Percentiles rank a stretch among this genome's conserved stretches.
phyloP scores from a whole-genome alignment of 768 basidiomycete genomes.

The Pilatotrama ljubarskyi region DNA sequence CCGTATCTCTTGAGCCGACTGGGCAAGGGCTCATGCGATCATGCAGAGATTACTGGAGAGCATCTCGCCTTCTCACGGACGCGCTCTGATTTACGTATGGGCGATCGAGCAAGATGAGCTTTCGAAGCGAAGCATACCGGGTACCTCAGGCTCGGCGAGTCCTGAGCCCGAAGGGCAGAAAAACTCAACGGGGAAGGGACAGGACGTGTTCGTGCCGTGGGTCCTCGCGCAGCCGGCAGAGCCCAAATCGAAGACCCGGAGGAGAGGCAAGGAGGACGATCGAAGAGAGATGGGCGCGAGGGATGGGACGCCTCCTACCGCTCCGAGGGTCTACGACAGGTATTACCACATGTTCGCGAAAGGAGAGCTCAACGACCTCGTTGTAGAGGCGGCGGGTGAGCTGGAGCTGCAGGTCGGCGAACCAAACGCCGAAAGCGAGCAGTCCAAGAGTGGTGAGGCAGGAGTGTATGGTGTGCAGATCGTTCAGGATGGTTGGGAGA shows the following conservation, averaged over 20 bases:
- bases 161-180: constrained; percentile 22
- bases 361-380: constrained; percentile 71
- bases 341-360: constrained; percentile 96
- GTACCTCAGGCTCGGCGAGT: constrained; percentile 25
- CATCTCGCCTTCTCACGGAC: constrained; percentile 69
- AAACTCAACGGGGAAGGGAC: constrained; percentile 39
- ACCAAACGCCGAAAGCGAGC: neutral
- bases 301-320: neutral
- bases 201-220: constrained; percentile 93
- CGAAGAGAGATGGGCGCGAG: neutral
- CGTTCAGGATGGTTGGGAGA: constrained; percentile 78
- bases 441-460: neutral
- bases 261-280: neutral
- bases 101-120: constrained; percentile 88
- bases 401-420: constrained; percentile 56
- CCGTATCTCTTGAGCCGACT: neutral
- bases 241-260: constrained; percentile 25
- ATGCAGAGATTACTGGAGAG: constrained; percentile 60
- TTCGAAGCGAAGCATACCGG: constrained; percentile 70
- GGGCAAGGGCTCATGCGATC: neutral
- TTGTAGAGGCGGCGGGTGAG: constrained; percentile 58
- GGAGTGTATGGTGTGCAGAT: constrained; percentile 57
- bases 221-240: constrained; percentile 46
- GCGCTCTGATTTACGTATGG: constrained; percentile 94
- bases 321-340: constrained; percentile 65